Base-by-base conservation (phyloP, 2,329 filamentous ascomycete genomes). In the Tolypocladium ophioglossoides region DNA sequence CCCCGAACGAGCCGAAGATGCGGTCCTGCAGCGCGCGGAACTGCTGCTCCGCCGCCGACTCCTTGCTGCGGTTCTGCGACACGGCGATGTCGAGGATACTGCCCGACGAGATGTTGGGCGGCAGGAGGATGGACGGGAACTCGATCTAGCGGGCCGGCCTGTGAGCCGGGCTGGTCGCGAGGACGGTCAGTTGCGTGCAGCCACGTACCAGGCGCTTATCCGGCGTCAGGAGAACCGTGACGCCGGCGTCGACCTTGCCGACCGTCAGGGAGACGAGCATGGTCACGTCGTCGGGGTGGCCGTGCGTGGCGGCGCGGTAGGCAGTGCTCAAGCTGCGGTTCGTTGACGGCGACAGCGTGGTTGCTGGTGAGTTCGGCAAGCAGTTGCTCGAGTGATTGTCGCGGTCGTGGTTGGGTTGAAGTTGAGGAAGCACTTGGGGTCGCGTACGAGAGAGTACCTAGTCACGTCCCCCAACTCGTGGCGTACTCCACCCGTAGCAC, bases 241-340 rank as follows among this genome's bases (percentile, higher is more conserved):
- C 92, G 73, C 94, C 94, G 66, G 94, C 94, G 74, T 99, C 94
- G 74, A 99, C 94, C 78, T 99, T 99, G 78, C 94, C 94, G 73
- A 99, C 94, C 51, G 92, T 97, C 69, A 99, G 81, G 62, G 94
- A 97, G 74, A 99, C 89, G 67, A 97, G 81, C 94, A 99, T 97
- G 51, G 69, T n/a, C n/a, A n/a, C 12, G 41, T 16, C 16, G 24
- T 30, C 24, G 41, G 16, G 3, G 7, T 30, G 3, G 41, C n/a
- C 41, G 41, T 7, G n/a, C 22, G 41, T n/a, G n/a, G n/a, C n/a
- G 16, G 41, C 11, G 41, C 41, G 2, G 24, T 10, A 10, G 24
- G 35, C 24, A 10, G 11, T 30, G 24, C 24, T 46, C 8, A 6
- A 18, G 14, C 41, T 46, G 18, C n/a, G 24, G 16, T n/a, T 46